Evolutionary conservation across 495 filamentous ascomycete species (phyloP).

Genomic region (Endocarpon pusillum): DNA sequence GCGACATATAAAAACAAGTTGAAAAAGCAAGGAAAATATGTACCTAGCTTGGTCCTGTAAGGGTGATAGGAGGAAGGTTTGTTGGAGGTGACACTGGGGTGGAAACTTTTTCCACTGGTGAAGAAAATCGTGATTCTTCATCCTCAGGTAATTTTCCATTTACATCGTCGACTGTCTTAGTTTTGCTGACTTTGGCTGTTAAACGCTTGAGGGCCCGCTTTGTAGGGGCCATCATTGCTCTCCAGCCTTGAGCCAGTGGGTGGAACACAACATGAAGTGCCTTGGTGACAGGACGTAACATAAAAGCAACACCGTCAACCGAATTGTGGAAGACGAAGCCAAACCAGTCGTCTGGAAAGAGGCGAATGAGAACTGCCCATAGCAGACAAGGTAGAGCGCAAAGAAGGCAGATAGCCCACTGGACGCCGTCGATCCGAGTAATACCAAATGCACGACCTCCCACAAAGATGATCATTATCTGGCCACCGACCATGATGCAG

Average conservation of each 20-base stretch:
- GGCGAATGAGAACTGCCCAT: slow-evolving; percentile 53
- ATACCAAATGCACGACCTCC: slow-evolving; percentile 60
- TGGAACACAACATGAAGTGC: slow-evolving; percentile 1
- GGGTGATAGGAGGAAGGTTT: no score
- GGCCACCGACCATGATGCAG: slow-evolving; percentile 58
- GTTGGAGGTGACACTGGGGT: no score
- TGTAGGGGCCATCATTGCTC: neutral
- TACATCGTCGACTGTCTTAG: no score
- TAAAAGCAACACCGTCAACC: slow-evolving; percentile 14
- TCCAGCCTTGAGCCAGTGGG: neutral
- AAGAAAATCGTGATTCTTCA: no score
- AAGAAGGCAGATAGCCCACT: slow-evolving; percentile 64
- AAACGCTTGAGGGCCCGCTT: neutral
- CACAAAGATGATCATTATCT: slow-evolving; percentile 66
- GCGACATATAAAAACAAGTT: no score
- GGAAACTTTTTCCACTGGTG: no score
- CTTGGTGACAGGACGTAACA: slow-evolving; percentile 17
- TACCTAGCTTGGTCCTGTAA: no score
- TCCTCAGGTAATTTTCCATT: no score
- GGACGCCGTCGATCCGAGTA: slow-evolving; percentile 41
- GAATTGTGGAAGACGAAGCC: slow-evolving; percentile 18
- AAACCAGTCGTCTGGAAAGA: slow-evolving; percentile 42
- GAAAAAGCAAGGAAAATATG: no score
- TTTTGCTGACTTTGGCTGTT: no score
- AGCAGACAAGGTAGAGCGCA: slow-evolving; percentile 57